A percentile compares a stretch with the other conserved stretches of the same genome.
These are phyloP conservation scores for Coemansia sp. DNA, from an alignment of 192 early-diverging fungal species.

Conservation along the genomic window DNA sequence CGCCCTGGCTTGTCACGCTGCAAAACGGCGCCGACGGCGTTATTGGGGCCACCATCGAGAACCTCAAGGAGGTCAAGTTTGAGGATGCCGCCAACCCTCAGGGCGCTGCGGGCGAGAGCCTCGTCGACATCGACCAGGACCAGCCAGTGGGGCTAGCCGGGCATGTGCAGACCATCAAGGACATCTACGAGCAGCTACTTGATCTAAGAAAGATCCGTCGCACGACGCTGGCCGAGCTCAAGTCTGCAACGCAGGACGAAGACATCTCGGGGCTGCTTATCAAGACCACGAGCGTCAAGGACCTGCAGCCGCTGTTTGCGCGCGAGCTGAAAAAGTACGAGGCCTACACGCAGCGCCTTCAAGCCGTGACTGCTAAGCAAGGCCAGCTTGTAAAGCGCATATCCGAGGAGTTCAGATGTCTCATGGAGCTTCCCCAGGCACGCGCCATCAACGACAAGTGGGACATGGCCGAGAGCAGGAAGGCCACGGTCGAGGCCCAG, in stretches of 20 bases:
- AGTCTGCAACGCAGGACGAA: conserved; percentile 65
- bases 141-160: conserved; percentile 42
- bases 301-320: conserved; percentile 87
- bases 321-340: conserved; percentile 90
- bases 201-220: conserved; percentile 48
- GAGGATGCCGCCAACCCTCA: conserved; percentile 24
- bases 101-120: conserved; percentile 46
- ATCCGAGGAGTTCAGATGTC: conserved; percentile 66
- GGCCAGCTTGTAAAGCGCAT: conserved; percentile 70
- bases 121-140: conserved; percentile 60
- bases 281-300: conserved; percentile 61
- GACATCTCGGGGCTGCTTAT: conserved; percentile 65
- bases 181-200: conserved; percentile 41
- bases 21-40: conserved; percentile 51
- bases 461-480: conserved; percentile 65
- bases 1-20: conserved; percentile 44
- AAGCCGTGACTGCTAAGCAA: conserved; percentile 71
- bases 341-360: conserved; percentile 71
- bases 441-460: conserved; percentile 64
- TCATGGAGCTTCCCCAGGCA: conserved; percentile 71
- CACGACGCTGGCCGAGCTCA: conserved; percentile 55
- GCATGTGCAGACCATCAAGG: conserved; percentile 38
- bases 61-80: conserved; percentile 45
- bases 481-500: conserved; percentile 61
- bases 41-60: conserved; percentile 48